phyloP scores from a whole-genome alignment of 176 grass and related monocot species.

The Guadua angustifolia region DNA sequence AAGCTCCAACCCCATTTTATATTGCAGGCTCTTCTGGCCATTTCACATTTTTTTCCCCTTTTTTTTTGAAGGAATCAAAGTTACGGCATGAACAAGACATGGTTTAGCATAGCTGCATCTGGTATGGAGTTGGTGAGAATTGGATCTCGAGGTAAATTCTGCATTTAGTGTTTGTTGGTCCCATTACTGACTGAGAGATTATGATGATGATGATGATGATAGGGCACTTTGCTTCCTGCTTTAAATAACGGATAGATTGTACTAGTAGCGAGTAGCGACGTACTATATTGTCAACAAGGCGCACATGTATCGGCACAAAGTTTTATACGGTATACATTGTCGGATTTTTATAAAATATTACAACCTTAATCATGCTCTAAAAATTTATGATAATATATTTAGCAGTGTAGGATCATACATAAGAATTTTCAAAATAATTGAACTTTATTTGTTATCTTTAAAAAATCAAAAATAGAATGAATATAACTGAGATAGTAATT shows the following conservation, averaged over 20 bases:
- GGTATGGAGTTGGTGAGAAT: constrained; percentile 25
- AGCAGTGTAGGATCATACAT: no score
- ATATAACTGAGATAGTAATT: no score
- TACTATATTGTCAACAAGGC: background rate
- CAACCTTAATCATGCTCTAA: no score
- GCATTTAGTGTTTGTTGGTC: constrained; percentile 45
- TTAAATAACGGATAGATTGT: background rate
- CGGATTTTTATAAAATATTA: no score
- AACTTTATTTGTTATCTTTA: no score
- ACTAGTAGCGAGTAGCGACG: background rate
- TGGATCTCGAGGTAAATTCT: constrained; percentile 57
- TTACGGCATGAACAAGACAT: background rate
- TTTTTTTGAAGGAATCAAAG: background rate
- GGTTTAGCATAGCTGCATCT: background rate
- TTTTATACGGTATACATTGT: background rate
- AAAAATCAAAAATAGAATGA: no score
- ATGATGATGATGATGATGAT: constrained; percentile 1
- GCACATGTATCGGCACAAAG: background rate
- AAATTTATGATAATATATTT: no score
- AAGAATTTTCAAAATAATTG: no score
- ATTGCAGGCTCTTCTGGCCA: background rate
- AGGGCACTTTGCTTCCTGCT: constrained; percentile 12
- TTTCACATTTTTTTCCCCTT: background rate
- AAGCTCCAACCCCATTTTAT: constrained; percentile 9
- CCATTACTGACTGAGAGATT: background rate